Conservation (phyloP, 2,329 filamentous ascomycete species). For the Torrubiella hemipterigena region DNA sequence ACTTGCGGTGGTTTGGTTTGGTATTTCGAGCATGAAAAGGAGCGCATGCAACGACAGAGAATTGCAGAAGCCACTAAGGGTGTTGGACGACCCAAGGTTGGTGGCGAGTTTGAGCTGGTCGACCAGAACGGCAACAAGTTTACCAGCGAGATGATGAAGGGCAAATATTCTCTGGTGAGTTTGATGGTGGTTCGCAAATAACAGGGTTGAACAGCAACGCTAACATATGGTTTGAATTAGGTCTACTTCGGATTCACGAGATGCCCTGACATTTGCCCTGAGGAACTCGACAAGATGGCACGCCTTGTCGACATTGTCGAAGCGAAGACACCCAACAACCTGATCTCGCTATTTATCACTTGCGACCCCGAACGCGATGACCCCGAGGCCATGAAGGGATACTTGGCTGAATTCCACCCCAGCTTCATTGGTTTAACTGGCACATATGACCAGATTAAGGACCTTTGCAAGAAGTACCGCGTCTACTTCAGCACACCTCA, state of each 20-base stretch:
- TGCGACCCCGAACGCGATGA: constrained; percentile 91
- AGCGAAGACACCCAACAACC: constrained; percentile 31
- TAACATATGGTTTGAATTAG: constrained; percentile 28
- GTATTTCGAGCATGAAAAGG: constrained; percentile 92
- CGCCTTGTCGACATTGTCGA: constrained; percentile 71
- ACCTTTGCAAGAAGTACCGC: constrained; percentile 87
- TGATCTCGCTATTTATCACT: constrained; percentile 83
- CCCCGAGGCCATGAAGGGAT: constrained; percentile 71
- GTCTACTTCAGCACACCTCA: constrained; percentile 94
- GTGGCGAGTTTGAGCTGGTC: constrained; percentile 69
- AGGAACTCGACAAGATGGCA: constrained; percentile 99
- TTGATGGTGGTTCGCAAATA: background rate
- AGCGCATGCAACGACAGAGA: constrained; percentile 76
- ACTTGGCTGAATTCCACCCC: constrained; percentile 83
- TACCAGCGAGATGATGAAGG: constrained; percentile 70
- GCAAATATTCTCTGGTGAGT: constrained; percentile 68
- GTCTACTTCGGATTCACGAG: constrained; percentile 98
- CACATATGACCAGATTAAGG: constrained; percentile 86
- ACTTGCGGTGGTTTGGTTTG: constrained; percentile 68
- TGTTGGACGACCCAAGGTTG: constrained; percentile 84
- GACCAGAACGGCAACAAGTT: constrained; percentile 74
- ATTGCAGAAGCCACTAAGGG: constrained; percentile 89
- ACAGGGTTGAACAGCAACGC: background rate
- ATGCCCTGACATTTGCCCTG: constrained; percentile 96
- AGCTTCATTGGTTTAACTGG: constrained; percentile 82